Percentiles rank a stretch among this genome's conserved stretches.
These are phyloP conservation scores for Leccinum boreale DNA, from an alignment of 768 basidiomycete genomes.

Conservation along the genomic window DNA sequence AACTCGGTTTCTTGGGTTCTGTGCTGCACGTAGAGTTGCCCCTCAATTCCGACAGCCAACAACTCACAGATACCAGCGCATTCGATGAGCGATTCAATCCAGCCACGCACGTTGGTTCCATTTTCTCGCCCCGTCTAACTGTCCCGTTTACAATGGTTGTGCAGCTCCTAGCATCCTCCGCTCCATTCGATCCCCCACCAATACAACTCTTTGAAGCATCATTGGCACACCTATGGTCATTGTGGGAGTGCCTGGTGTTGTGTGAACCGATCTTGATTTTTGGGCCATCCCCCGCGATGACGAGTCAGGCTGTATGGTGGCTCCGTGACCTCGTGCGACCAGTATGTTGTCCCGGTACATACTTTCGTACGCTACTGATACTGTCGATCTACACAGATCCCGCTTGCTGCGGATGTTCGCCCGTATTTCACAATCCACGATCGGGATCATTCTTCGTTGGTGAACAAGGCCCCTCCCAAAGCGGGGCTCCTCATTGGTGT, in stretches of 20 bases:
- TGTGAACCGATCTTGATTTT: slow-evolving; percentile 89
- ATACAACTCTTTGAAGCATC: slow-evolving; percentile 61
- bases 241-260: slow-evolving; percentile 92
- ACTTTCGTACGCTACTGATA: neutral
- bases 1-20: slow-evolving; percentile 82
- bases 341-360: slow-evolving; percentile 37
- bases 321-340: slow-evolving; percentile 83
- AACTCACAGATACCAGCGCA: slow-evolving; percentile 54
- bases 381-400: slow-evolving; percentile 51
- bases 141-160: neutral
- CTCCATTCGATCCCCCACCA: slow-evolving; percentile 56
- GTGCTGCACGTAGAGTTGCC: slow-evolving; percentile 75
- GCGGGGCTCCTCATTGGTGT: slow-evolving; percentile 76
- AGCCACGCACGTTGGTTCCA: slow-evolving; percentile 41
- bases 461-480: slow-evolving; percentile 80
- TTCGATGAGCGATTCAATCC: slow-evolving; percentile 55
- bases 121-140: neutral
- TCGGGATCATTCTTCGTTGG: slow-evolving; percentile 67
- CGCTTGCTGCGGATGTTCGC: slow-evolving; percentile 78
- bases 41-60: slow-evolving; percentile 64
- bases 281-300: slow-evolving; percentile 72
- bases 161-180: slow-evolving; percentile 67
- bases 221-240: slow-evolving; percentile 69
- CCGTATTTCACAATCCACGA: slow-evolving; percentile 98
- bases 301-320: slow-evolving; percentile 92